Base-by-base conservation (phyloP, 805 yeast species). In the Ogataea pini region DNA sequence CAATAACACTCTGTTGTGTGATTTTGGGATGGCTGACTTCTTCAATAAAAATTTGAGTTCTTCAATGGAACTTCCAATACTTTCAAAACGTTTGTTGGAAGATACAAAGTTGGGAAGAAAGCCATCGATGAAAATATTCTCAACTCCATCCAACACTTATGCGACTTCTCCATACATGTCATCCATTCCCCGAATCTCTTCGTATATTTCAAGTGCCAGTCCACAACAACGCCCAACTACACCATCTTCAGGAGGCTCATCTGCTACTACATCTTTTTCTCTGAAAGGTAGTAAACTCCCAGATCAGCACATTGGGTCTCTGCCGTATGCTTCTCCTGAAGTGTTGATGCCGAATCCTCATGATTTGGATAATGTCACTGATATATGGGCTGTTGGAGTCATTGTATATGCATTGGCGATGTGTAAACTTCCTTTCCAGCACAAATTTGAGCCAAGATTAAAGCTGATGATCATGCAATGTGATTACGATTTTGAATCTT, bases 251-350 rank as follows among this genome's bases (percentile, higher is more conserved):
- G 12, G 49, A 10, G 13, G 34, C 3, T 34, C 53, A 1, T 37
- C 51, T 9, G 49, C 50, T 12, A 36, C 45, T 20, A 16, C 43
- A 4, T 46, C 49, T 5, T 24, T 37, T 34, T 13, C 13, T 27
- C 14, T 16, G 22, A 6, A 41, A 16, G 42, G 42, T 10, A 14
- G 36, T 16, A 51, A 47, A 9, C 46, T 76, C 28, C 88, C 88
- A 1, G 86, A 82, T 61, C 70, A 80, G 18, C 85, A 84, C 56
- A 86, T 89, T 42, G 98, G 98, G 0, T 90, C 96, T 1, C 72
- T 91, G 27, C 97, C 97, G 0, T 91, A 89, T 64, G 96, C 97
- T 0, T 80, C 96, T 0, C 98, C 98, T 0, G 97, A 91, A 62
- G 72, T 89, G 14, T 68, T 90, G 34, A 70, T 72, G 34, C 84